Base-by-base conservation (phyloP, 257 asterid species). In the Solanum paucissectum region DNA sequence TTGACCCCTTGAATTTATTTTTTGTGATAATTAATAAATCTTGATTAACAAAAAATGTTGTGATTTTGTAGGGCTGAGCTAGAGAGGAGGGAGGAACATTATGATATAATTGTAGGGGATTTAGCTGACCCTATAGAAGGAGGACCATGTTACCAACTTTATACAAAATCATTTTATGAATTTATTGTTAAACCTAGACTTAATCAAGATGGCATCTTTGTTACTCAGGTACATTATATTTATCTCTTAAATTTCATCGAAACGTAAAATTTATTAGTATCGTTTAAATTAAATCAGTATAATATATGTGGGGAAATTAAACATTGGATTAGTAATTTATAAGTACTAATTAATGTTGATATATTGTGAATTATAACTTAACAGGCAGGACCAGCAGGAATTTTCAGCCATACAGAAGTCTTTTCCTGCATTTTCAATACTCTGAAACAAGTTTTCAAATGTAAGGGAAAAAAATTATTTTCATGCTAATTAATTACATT, bases 71-170 rank as follows among this genome's bases (percentile, higher is more conserved):
- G 99, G 94, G 99, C 96, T 90, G 99, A 95, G 89, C 96, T 96
- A 44, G 97, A 94, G 83, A 92, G 96, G 86, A 92, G 95, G 75
- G 96, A 94, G 20, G 98, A 94, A 86, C 52, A 66, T 62, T 94
- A 94, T 90, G 99, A 96, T 92, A 96, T 96, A 91, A 95, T 95
- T 52, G 93, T 96, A 12, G 99, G 99, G 74, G 99, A 96, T 88
- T 92, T 96, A 84, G 99, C 98, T 6, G 99, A 96, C 89, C 99
- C 99, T 82, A 93, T 96, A 73, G 99, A 96, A 94, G 98, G 99
- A 87, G 98, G 99, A 5, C 99, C 98, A 52, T 95, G 98, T 84
- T 96, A 91, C 90, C 96, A 95, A 89, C 99, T 96, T 87, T 96
- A 96, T 84, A 96, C 99, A 69, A 94, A 96, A 90, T 94, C 98